Base-by-base conservation (phyloP, 2,329 filamentous ascomycete species). In the Neonectria faginata region DNA sequence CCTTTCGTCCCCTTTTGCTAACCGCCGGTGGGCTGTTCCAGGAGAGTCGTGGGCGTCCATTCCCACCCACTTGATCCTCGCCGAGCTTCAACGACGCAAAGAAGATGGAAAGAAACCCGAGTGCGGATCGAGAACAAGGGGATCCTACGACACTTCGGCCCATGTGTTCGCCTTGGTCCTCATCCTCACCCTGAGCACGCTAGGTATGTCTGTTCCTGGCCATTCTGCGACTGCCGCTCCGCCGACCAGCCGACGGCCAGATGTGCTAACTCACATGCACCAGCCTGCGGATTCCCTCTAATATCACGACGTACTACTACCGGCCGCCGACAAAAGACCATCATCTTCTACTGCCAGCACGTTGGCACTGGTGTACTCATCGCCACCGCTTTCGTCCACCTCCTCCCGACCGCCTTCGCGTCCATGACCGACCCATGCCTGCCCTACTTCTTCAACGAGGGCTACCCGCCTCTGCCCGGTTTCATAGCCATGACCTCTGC, bases 341-440 rank as follows among this genome's bases (percentile, higher is more conserved):
- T 91, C 71, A 84, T 91, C 67, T 91, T 91, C 76, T 81, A 89
- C 67, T 89, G 88, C 72, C 88, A 91, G 68, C 91, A 93, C 79
- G 91, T 93, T 69, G 91, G 92, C 74, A 96, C 92, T 1, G 92
- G 92, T 64, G 93, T 96, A 20, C 83, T 96, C n/a, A 90, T 96
- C 66, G 92, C 93, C 11, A 96, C 92, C 1, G 92, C 92, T 60
- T 96, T 96, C 74, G 92, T 95, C 27, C 92, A 95, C 79, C 83
- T 91, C 12, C 84, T 91, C 4, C 89, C 88, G 58, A 92, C 87
- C 27, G 89, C 90, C 1, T 92, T 92, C 72, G 78, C 84, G 63
- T 90, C 88, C 44, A 81, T 91, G 20, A 90, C 86, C 68, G 87
- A 91, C 67, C 89, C 89, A 47, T 92, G 90, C 72, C 87, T 97